Evolutionary conservation across 2,329 filamentous ascomycete genomes (phyloP), one percentile per base, ranked within the genome.

Genomic region (Penicillium decumbens): DNA sequence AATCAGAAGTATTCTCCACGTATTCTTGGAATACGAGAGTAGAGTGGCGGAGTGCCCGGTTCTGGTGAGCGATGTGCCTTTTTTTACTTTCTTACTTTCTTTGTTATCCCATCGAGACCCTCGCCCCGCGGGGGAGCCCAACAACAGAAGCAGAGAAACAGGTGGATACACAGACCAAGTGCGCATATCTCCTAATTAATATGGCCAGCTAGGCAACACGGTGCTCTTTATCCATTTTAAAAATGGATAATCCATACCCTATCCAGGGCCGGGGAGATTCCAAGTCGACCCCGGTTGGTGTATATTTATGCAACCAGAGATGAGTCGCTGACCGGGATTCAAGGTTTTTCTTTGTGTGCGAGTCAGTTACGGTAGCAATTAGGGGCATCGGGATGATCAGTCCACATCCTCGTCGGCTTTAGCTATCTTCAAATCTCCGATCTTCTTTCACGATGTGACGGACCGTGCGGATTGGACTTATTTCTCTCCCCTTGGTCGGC

Each of bases 11-110:
- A 27, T 18, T 27, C 25, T 2, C 24, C 28, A 29, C 12, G 4
- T 23, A 13, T 29, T 29, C 9, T 24, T 9, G 28, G 12, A 13
- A 28, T 25, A 25, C 15, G 23, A 20, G 20, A 30, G n/a, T 20
- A n/a, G 35, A 41, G 28, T 6, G 13, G 28, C 32, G 30, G 33
- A 29, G 24, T 24, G 20, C 28, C 15, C 28, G 9, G 13, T 10
- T 12, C 9, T 10, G 37, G 39, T 27, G 23, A 47, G 15, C 25
- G 27, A 35, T 41, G 39, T 28, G 20, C 27, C 38, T 47, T 54
- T 54, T 55, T 47, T 53, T 18, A 18, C 15, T 18, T 18, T 18
- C 15, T 45, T n/a, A 28, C 38, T 40, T 39, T 45, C 42, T 49
- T 49, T 51, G 50, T 43, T 51, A 33, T 20, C 20, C 23, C 18